Evolutionary conservation across 169 alveolate species (phyloP).

Genomic region (Plasmodium chabaudi): DNA sequence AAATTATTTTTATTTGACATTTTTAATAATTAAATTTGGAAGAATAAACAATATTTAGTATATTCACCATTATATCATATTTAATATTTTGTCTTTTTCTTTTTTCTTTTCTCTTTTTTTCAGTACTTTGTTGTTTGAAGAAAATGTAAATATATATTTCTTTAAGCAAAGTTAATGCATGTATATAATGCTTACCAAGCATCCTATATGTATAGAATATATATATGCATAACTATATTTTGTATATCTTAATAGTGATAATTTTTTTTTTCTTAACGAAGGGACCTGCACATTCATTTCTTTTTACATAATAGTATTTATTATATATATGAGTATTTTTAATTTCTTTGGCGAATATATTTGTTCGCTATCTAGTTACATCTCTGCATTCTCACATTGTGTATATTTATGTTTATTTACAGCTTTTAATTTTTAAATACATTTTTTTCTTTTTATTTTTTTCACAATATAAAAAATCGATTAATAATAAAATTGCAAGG

Average conservation of each 20-base stretch:
- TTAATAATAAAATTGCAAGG: no score
- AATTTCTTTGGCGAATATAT: no score
- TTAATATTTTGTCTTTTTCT: background rate
- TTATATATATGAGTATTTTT: no score
- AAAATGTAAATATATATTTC: constrained; percentile 14
- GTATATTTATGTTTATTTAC: no score
- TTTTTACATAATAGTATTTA: no score
- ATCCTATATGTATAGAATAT: background rate
- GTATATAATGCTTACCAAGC: constrained; percentile 25
- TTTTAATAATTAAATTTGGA: constrained; percentile 23
- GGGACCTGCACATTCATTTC: no score
- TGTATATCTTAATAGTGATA: background rate
- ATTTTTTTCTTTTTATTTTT: no score
- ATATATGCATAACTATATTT: background rate
- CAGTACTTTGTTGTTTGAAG: constrained; percentile 4
- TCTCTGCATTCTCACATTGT: no score
- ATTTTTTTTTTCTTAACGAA: no score
- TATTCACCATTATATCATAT: background rate
- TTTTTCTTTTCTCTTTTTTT: constrained; percentile 16
- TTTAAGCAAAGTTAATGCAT: constrained; percentile 13
- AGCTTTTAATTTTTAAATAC: no score
- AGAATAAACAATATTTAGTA: background rate
- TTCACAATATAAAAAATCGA: no score
- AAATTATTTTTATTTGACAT: constrained; percentile 68
- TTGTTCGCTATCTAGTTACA: no score